Percentiles rank a stretch among this genome's conserved stretches.
These are phyloP conservation scores for Malassezia sp. DNA, from an alignment of 1,284 basidiomycete species.

Conservation along the genomic window DNA sequence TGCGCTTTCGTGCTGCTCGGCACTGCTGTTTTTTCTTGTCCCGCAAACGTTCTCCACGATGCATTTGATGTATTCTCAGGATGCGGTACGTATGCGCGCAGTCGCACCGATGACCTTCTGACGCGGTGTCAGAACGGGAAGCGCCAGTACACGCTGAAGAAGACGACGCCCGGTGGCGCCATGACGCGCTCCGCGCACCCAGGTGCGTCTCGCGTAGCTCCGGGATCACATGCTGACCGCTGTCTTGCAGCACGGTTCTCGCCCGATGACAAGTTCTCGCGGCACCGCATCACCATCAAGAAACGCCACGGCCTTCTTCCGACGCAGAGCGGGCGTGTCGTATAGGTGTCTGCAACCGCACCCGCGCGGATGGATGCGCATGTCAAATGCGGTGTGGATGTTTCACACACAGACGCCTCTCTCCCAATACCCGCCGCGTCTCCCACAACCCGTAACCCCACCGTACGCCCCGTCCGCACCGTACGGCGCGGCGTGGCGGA, in stretches of 20 bases:
- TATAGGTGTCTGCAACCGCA: no score
- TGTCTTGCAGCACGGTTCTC: constrained; percentile 36
- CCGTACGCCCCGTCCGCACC: no score
- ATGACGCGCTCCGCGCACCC: constrained; percentile 44
- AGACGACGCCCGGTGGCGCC: constrained; percentile 30
- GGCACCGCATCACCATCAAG: constrained; percentile 44
- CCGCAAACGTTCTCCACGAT: no score
- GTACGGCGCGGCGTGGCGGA: no score
- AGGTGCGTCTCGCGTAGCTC: constrained; percentile 13
- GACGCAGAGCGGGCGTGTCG: constrained; percentile 16
- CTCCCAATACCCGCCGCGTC: no score
- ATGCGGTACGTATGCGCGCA: constrained; percentile 25
- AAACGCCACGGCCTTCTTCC: constrained; percentile 41
- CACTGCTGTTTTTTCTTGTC: background rate
- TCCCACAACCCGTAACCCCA: no score
- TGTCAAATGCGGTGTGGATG: no score
- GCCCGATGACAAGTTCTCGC: constrained; percentile 46
- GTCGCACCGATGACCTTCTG: no score
- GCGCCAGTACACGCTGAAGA: constrained; percentile 46
- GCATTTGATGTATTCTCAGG: constrained; percentile 46
- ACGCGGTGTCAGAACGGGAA: constrained; percentile 44
- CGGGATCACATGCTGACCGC: background rate
- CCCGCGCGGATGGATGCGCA: no score
- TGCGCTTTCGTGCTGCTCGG: background rate
- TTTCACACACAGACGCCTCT: no score